These are phyloP conservation scores for Neophaeococcomyces aloes DNA, from an alignment of 2,329 filamentous ascomycete genomes.

Conservation along the genomic window DNA sequence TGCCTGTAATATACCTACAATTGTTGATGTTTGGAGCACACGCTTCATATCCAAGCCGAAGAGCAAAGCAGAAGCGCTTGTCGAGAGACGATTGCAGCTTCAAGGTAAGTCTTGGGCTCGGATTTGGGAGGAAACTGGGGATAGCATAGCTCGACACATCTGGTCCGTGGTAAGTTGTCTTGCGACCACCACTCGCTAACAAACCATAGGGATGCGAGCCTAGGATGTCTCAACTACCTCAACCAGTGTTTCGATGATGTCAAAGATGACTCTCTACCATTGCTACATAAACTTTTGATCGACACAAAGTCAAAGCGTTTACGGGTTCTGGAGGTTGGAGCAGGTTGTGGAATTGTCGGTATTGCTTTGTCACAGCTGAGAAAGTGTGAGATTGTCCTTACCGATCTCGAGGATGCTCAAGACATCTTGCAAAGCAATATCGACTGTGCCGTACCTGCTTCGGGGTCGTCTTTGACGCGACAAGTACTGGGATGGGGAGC, in stretches of 20 bases:
- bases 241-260: constrained; percentile 32
- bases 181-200: constrained; percentile 1
- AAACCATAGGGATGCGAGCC: constrained; percentile 45
- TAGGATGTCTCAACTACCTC: constrained; percentile 46
- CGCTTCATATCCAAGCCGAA: constrained; percentile 32
- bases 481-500: constrained; percentile 51
- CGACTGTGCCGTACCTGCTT: constrained; percentile 31
- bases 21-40: constrained; percentile 50
- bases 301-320: constrained; percentile 27
- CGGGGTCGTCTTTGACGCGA: constrained; percentile 37
- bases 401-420: constrained; percentile 54
- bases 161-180: constrained; percentile 35
- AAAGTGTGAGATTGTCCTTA: constrained; percentile 47
- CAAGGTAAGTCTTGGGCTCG: constrained; percentile 31
- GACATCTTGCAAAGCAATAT: constrained; percentile 52
- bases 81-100: constrained; percentile 45
- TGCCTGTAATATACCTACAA: constrained; percentile 27
- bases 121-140: constrained; percentile 60
- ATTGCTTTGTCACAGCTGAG: constrained; percentile 48
- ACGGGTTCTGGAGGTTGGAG: constrained; percentile 53
- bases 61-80: constrained; percentile 39
- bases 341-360: constrained; percentile 59
- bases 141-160: constrained; percentile 61
- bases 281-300: constrained; percentile 27
- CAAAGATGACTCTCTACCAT: constrained; percentile 18